A percentile compares a stretch with the other conserved stretches of the same genome.
phyloP scores from a whole-genome alignment of 2,329 filamentous ascomycete species.

The Gnomoniopsis smithogilvyi region DNA sequence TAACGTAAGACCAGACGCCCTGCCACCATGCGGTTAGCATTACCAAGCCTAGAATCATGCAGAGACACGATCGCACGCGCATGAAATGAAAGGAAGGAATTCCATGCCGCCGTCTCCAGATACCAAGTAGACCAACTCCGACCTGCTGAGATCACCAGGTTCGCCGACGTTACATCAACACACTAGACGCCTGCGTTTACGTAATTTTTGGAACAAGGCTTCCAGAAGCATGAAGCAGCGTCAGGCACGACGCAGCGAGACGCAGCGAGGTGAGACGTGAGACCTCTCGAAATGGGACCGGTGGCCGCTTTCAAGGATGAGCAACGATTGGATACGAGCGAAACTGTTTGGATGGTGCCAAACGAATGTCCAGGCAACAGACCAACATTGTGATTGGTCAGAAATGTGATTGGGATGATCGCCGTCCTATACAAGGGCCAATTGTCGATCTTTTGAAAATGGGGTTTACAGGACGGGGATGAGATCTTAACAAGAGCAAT shows the following conservation, averaged over 20 bases:
- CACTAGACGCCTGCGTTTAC: not conserved
- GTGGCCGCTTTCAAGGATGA: not conserved
- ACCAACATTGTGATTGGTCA: not conserved
- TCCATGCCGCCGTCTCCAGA: too few species aligned
- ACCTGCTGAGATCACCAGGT: too few species aligned
- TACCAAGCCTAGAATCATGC: too few species aligned
- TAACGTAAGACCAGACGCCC: too few species aligned
- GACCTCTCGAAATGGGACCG: not conserved
- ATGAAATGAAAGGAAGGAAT: too few species aligned
- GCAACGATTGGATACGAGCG: not conserved
- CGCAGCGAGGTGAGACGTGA: constrained; percentile 2
- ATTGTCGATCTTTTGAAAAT: not conserved
- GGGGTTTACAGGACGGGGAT: not conserved
- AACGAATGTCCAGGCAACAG: not conserved
- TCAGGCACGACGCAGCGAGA: not conserved
- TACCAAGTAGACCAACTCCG: too few species aligned
- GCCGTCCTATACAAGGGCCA: not conserved
- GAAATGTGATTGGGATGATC: not conserved
- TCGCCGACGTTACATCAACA: not conserved
- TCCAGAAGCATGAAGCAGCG: not conserved
- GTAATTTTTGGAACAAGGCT: not conserved
- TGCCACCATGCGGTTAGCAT: too few species aligned
- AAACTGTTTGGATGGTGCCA: not conserved
- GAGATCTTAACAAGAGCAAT: not conserved
- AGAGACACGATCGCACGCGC: too few species aligned